A percentile compares a stretch with the other conserved stretches of the same genome.
phyloP scores from a whole-genome alignment of 257 asterid genomes.

The Prunella vulgaris region DNA sequence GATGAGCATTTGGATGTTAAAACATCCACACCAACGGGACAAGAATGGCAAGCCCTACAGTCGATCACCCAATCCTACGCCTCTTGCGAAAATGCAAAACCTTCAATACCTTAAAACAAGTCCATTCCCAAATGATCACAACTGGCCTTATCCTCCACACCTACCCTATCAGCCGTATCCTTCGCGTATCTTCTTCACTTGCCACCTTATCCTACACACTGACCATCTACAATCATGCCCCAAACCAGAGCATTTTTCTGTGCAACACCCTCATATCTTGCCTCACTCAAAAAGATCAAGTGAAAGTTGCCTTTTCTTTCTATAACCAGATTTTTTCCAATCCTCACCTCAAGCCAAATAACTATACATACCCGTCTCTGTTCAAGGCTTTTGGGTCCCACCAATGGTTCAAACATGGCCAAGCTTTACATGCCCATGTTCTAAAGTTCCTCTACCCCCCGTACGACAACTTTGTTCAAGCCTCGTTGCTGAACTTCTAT shows the following conservation, averaged over 20 bases:
- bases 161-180: slow-evolving; percentile 63
- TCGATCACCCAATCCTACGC: slow-evolving; percentile 43
- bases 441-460: slow-evolving; percentile 53
- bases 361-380: slow-evolving; percentile 67
- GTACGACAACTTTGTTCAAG: slow-evolving; percentile 55
- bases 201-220: slow-evolving; percentile 47
- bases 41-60: slow-evolving; percentile 42
- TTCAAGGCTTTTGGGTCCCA: slow-evolving; percentile 58
- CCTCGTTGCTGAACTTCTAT: slow-evolving; percentile 65
- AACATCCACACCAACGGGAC: slow-evolving; percentile 27
- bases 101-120: slow-evolving; percentile 39
- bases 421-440: slow-evolving; percentile 58
- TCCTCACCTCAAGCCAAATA: slow-evolving; percentile 44
- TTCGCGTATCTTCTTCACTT: slow-evolving; percentile 44
- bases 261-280: slow-evolving; percentile 63
- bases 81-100: slow-evolving; percentile 56
- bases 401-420: slow-evolving; percentile 47
- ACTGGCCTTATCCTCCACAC: slow-evolving; percentile 62
- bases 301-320: slow-evolving; percentile 37
- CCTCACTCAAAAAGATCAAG: slow-evolving; percentile 32
- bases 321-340: slow-evolving; percentile 33
- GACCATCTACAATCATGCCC: slow-evolving; percentile 39
- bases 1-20: slow-evolving; percentile 27
- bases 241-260: slow-evolving; percentile 57
- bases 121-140: slow-evolving; percentile 61